A percentile compares a stretch with the other conserved stretches of the same genome.
Conservation (phyloP, 2,329 filamentous ascomycete species). For the Trichocomaceae sp. region DNA sequence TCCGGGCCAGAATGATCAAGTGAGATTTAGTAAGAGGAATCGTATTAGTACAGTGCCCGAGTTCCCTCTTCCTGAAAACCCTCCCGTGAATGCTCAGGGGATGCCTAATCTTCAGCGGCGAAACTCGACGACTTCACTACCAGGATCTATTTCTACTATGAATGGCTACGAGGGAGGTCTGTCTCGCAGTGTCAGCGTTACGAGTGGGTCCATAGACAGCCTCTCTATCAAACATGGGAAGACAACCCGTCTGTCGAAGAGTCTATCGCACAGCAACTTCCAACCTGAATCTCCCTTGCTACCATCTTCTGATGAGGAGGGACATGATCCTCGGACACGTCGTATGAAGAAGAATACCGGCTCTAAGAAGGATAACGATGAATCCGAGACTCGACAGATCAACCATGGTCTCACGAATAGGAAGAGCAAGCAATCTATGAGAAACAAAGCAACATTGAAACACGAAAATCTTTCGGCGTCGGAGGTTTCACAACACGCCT, state of each 20-base stretch:
- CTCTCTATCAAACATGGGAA: not conserved
- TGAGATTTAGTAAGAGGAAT: not conserved
- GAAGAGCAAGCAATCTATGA: not conserved
- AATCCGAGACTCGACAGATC: not conserved
- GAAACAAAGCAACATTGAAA: not conserved
- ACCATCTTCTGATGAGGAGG: constrained; percentile 37
- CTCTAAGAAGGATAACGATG: not conserved
- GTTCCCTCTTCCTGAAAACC: constrained; percentile 18
- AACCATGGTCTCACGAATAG: not conserved
- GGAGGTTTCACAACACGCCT: constrained; percentile 20
- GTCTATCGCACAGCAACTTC: constrained; percentile 13
- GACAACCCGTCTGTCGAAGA: constrained; percentile 14
- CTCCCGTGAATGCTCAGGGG: constrained; percentile 13
- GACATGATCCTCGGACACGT: not conserved
- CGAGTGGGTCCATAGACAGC: constrained; percentile 9
- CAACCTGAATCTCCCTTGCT: constrained; percentile 28
- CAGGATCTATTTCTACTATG: constrained; percentile 9
- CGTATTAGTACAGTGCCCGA: constrained; percentile 14
- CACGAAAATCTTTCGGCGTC: constrained; percentile 15
- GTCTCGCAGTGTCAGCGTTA: constrained; percentile 13
- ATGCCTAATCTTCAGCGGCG: constrained; percentile 1
- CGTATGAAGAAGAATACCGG: not conserved
- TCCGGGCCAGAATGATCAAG: not conserved
- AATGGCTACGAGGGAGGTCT: constrained; percentile 12
- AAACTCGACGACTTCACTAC: constrained; percentile 10